Evolutionary conservation across 805 yeast genomes (phyloP).

Genomic region (Brettanomyces nanus): DNA sequence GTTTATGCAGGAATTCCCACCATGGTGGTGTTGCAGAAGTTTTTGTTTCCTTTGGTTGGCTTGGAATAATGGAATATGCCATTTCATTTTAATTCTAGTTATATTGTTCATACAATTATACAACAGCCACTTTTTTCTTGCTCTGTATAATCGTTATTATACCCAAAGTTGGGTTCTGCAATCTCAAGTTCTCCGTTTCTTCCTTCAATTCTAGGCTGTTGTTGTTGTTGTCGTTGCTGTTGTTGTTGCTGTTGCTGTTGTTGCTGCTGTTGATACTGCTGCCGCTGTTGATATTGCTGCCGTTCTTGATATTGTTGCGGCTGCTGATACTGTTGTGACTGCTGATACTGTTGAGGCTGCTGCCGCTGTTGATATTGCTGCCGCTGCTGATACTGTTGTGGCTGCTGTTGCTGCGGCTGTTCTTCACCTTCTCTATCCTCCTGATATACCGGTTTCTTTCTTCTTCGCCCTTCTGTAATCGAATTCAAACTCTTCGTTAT

Average conservation of each 20-base stretch:
- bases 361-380: too few relatives aligned
- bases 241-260: too few relatives aligned
- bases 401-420: background rate
- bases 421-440: background rate
- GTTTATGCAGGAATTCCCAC: conserved; percentile 78
- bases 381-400: too few relatives aligned
- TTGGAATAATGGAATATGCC: too few relatives aligned
- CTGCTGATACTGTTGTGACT: background rate
- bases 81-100: too few relatives aligned
- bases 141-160: conserved; percentile 6
- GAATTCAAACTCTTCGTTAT: conserved; percentile 2
- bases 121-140: conserved; percentile 11
- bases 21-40: conserved; percentile 32
- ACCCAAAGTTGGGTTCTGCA: background rate
- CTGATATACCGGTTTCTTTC: background rate
- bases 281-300: background rate
- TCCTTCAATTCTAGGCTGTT: too few relatives aligned
- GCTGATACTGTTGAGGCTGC: too few relatives aligned
- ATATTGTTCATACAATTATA: conserved; percentile 5
- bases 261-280: conserved; percentile 5
- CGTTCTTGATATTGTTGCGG: background rate
- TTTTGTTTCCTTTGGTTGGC: conserved; percentile 12
- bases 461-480: conserved; percentile 1
- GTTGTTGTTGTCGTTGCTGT: too few relatives aligned
- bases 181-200: background rate